Evolutionary conservation across 2,329 filamentous ascomycete genomes (phyloP).

Genomic region (Hypoxylon sp.): DNA sequence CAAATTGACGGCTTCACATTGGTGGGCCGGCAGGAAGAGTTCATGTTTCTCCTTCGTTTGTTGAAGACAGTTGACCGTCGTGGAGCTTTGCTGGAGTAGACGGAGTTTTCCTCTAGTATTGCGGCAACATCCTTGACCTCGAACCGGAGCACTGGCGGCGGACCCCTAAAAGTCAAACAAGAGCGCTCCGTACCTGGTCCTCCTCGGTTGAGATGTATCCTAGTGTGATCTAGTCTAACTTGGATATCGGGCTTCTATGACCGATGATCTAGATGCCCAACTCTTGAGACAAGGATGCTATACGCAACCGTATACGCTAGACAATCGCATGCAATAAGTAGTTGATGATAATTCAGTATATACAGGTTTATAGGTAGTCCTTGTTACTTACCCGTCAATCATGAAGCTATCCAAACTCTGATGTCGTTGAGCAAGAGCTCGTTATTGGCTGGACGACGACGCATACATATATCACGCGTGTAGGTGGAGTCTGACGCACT

Average conservation of each 20-base stretch:
- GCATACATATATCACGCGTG: conserved; percentile 21
- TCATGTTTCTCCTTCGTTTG: conserved; percentile 10
- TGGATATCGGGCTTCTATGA: neutral
- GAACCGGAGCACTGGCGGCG: conserved; percentile 5
- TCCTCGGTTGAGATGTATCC: conserved; percentile 10
- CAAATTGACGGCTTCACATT: neutral
- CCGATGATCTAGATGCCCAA: conserved; percentile 1
- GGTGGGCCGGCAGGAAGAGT: neutral
- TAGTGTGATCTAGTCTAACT: neutral
- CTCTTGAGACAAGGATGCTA: conserved; percentile 9
- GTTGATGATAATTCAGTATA: neutral
- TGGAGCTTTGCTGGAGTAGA: neutral
- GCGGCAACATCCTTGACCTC: conserved; percentile 20
- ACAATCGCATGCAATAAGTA: conserved; percentile 3
- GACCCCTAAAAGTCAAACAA: neutral
- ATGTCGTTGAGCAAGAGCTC: conserved; percentile 14
- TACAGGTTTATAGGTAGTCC: too few relatives aligned
- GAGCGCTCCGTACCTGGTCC: conserved; percentile 1
- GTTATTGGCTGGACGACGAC: conserved; percentile 16
- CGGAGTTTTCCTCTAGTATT: conserved; percentile 8
- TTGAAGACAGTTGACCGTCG: neutral
- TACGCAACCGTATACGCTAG: neutral
- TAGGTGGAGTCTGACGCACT: conserved; percentile 21
- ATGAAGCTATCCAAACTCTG: conserved; percentile 28
- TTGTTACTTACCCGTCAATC: conserved; percentile 1